phyloP scores from a whole-genome alignment of 2,329 filamentous ascomycete genomes.

The Aspergillus versicolor region DNA sequence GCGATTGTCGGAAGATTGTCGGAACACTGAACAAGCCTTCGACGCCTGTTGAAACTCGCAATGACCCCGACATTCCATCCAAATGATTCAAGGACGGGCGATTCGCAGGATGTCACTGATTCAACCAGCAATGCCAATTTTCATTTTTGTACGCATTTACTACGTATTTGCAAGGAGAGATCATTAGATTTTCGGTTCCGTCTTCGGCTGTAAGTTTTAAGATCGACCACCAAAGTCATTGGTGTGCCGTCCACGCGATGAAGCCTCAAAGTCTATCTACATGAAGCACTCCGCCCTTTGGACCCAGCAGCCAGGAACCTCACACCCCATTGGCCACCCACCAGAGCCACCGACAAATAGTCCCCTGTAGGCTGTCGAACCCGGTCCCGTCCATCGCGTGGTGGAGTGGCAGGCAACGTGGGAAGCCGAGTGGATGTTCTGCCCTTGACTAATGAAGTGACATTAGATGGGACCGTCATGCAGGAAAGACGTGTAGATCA shows the following conservation, averaged over 20 bases:
- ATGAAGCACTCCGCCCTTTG: neutral
- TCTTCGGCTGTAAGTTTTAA: neutral
- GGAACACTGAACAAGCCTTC: no score
- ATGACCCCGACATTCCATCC: neutral
- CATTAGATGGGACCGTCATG: slow-evolving; percentile 2
- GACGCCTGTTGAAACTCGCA: neutral
- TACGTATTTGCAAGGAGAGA: slow-evolving; percentile 2
- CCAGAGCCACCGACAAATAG: slow-evolving; percentile 1
- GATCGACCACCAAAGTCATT: slow-evolving; percentile 4
- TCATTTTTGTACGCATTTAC: neutral
- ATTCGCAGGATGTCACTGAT: neutral
- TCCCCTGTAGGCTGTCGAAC: neutral
- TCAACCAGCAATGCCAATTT: neutral
- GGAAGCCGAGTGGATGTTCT: neutral
- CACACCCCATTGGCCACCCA: slow-evolving; percentile 1
- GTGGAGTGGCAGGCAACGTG: slow-evolving; percentile 5
- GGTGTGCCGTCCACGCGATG: neutral
- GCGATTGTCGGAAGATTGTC: no score
- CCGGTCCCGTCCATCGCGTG: neutral
- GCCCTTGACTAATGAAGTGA: neutral
- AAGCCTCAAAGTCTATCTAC: slow-evolving; percentile 2
- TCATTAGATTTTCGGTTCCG: neutral
- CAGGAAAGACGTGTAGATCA: slow-evolving; percentile 4
- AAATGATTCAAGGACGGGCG: neutral
- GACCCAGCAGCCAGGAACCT: slow-evolving; percentile 1